Conservation (phyloP, 1,284 basidiomycete species). For the Polyporus tsugae region DNA sequence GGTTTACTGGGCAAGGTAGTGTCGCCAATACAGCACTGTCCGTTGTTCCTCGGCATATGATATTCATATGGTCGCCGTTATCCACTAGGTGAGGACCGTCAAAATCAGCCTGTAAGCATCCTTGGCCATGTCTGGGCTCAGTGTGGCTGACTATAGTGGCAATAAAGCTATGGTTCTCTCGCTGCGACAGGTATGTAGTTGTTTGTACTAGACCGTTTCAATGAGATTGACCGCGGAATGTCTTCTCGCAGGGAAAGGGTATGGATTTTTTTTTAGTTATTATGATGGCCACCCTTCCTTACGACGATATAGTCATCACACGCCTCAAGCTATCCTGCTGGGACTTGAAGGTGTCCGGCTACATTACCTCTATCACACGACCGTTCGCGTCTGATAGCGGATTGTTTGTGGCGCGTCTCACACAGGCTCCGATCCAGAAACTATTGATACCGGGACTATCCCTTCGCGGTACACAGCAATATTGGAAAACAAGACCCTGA, state of each 20-base stretch:
- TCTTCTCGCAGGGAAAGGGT: slow-evolving; percentile 78
- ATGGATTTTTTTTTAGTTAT: slow-evolving; percentile 31
- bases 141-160: neutral
- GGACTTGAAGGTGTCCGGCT: slow-evolving; percentile 79
- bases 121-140: neutral
- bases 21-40: slow-evolving; percentile 19
- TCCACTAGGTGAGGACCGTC: slow-evolving; percentile 71
- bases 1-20: slow-evolving; percentile 75
- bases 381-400: neutral
- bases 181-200: slow-evolving; percentile 73
- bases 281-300: slow-evolving; percentile 2
- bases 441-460: slow-evolving; percentile 85
- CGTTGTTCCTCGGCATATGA: neutral
- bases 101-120: slow-evolving; percentile 83
- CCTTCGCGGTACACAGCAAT: slow-evolving; percentile 79
- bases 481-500: slow-evolving; percentile 67
- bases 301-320: slow-evolving; percentile 76
- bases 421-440: slow-evolving; percentile 81
- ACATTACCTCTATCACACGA: neutral
- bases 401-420: neutral
- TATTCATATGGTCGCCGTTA: neutral
- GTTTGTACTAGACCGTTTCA: slow-evolving; percentile 8
- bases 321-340: slow-evolving; percentile 91
- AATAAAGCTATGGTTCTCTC: slow-evolving; percentile 73
- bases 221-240: neutral